phyloP scores from a whole-genome alignment of 139 green algal genomes.

The Tetraselmis chui region DNA sequence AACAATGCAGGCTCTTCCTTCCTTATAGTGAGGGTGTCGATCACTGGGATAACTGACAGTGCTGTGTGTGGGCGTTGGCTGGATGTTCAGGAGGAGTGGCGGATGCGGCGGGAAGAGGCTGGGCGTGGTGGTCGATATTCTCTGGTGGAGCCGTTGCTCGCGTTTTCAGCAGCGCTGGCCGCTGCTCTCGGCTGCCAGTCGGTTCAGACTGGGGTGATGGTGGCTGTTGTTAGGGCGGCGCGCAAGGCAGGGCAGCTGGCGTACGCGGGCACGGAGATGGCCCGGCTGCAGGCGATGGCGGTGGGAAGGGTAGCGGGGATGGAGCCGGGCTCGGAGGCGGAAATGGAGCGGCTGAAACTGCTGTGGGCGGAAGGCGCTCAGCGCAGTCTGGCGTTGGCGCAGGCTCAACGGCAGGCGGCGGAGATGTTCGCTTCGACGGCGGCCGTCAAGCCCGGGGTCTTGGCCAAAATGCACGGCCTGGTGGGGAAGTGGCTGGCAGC shows the following conservation, averaged over 20 bases:
- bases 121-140: not conserved
- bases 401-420: slow-evolving; percentile 36
- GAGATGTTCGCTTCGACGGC: slow-evolving; percentile 12
- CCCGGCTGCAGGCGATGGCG: slow-evolving; percentile 21
- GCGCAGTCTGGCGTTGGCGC: slow-evolving; percentile 1
- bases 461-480: not conserved
- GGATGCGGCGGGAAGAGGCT: not conserved
- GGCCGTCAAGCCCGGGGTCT: not conserved
- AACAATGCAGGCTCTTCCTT: too few species aligned
- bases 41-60: too few species aligned
- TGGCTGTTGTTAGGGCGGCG: slow-evolving; percentile 25
- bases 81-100: not conserved
- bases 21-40: too few species aligned
- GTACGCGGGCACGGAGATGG: slow-evolving; percentile 23
- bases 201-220: slow-evolving; percentile 8
- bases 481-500: not conserved
- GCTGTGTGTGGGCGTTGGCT: too few species aligned
- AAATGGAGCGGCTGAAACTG: slow-evolving; percentile 72
- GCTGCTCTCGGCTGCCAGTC: not conserved
- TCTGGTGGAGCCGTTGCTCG: not conserved
- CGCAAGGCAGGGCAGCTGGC: slow-evolving; percentile 39
- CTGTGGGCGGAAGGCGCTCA: slow-evolving; percentile 61
- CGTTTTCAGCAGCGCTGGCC: not conserved
- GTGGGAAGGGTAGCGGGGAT: not conserved
- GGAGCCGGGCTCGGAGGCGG: slow-evolving; percentile 23